phyloP scores from a whole-genome alignment of 306 rosid species.

The Mimosa pudica region DNA sequence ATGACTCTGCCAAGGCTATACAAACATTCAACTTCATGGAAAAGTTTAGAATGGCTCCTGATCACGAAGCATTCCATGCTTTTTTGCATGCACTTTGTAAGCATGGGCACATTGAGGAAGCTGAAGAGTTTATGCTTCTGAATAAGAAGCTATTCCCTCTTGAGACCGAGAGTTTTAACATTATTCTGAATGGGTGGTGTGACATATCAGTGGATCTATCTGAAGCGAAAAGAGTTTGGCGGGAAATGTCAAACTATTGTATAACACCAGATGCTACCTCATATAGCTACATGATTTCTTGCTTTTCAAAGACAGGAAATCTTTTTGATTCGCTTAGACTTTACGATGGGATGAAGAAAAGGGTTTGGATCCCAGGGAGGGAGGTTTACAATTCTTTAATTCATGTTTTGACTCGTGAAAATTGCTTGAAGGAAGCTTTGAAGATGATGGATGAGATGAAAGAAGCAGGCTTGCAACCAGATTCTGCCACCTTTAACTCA shows the following conservation, averaged over 20 bases:
- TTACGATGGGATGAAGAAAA: constrained; percentile 84
- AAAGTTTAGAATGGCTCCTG: constrained; percentile 73
- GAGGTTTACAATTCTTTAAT: constrained; percentile 74
- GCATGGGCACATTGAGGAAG: constrained; percentile 78
- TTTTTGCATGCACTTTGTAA: constrained; percentile 71
- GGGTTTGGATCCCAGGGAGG: constrained; percentile 60
- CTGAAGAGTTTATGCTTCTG: constrained; percentile 85
- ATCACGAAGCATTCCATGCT: constrained; percentile 62
- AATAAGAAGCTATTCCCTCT: constrained; percentile 81
- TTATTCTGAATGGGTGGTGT: constrained; percentile 90
- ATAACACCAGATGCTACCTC: constrained; percentile 74
- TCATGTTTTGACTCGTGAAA: constrained; percentile 57
- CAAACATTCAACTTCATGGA: constrained; percentile 82
- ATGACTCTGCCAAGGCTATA: constrained; percentile 59
- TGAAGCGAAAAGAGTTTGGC: constrained; percentile 92
- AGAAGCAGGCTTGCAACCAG: constrained; percentile 73
- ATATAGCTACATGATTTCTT: constrained; percentile 80
- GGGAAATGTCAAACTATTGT: constrained; percentile 79
- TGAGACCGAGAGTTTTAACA: constrained; percentile 64
- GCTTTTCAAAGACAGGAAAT: constrained; percentile 79
- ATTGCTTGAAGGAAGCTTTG: constrained; percentile 83
- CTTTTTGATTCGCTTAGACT: constrained; percentile 91
- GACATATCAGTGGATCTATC: constrained; percentile 57
- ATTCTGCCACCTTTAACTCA: constrained; percentile 71
- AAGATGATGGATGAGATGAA: constrained; percentile 66